A percentile compares a stretch with the other conserved stretches of the same genome.
phyloP scores from a whole-genome alignment of 2,329 filamentous ascomycete species.

The Claviceps citrina region DNA sequence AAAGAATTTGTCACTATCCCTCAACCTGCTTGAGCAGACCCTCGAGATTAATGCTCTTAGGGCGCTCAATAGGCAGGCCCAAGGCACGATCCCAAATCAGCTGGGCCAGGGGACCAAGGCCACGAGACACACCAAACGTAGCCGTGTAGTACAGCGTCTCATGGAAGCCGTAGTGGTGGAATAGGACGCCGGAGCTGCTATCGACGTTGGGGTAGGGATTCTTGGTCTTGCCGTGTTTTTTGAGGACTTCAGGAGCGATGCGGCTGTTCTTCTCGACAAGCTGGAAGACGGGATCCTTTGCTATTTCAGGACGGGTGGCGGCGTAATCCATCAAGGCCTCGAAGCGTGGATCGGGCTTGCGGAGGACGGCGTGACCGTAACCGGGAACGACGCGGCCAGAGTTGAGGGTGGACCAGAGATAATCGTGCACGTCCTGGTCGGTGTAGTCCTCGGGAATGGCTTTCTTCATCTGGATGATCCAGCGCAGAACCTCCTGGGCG shows the following conservation, averaged over 20 bases:
- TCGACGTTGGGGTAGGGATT: constrained; percentile 98
- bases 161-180: constrained; percentile 96
- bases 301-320: constrained; percentile 67
- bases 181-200: constrained; percentile 79
- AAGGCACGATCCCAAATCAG: constrained; percentile 91
- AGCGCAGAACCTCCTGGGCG: constrained; percentile 91
- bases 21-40: constrained; percentile 60
- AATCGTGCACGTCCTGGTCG: constrained; percentile 69
- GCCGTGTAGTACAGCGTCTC: constrained; percentile 89
- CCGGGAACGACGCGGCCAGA: constrained; percentile 88
- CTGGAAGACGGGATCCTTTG: constrained; percentile 77
- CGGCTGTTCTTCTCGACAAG: constrained; percentile 87
- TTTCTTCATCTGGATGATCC: constrained; percentile 92
- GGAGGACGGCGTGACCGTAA: constrained; percentile 88
- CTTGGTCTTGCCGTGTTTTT: constrained; percentile 94
- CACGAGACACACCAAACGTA: constrained; percentile 53
- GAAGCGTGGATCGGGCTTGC: constrained; percentile 94
- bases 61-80: constrained; percentile 88
- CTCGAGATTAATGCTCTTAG: constrained; percentile 91
- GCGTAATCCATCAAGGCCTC: constrained; percentile 96
- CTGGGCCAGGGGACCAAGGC: constrained; percentile 79
- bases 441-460: constrained; percentile 63
- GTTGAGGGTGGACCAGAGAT: constrained; percentile 86
- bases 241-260: constrained; percentile 79
- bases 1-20: constrained; percentile 26